Percentiles rank a stretch among this genome's conserved stretches.
Evolutionary conservation across 2,329 filamentous ascomycete species (phyloP).

Genomic region (Dactylellina parvicollis): DNA sequence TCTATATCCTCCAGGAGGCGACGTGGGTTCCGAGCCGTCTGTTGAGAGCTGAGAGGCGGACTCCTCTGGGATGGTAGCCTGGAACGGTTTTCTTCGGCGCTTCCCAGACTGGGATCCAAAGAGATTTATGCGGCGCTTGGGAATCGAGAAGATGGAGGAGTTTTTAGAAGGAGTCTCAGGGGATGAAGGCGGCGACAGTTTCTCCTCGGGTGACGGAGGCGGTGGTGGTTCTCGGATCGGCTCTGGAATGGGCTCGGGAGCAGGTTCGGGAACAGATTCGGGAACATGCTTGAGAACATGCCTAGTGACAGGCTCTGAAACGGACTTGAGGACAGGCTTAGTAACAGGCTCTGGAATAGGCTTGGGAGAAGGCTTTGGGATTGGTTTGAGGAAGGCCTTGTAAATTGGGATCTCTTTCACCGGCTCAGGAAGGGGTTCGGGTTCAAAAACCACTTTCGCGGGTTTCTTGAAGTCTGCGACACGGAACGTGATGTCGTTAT

Average conservation of each 20-base stretch:
- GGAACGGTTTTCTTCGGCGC: slow-evolving; percentile 55
- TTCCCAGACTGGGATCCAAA: slow-evolving; percentile 56
- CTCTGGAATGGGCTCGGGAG: not conserved
- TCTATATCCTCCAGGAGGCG: slow-evolving; percentile 34
- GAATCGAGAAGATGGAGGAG: slow-evolving; percentile 48
- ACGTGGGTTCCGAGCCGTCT: slow-evolving; percentile 38
- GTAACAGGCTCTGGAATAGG: no score
- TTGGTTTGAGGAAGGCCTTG: not conserved
- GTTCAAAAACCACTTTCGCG: not conserved
- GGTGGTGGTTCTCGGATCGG: slow-evolving; percentile 7
- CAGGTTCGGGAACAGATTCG: not conserved
- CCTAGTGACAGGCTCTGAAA: no score
- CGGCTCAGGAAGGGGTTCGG: not conserved
- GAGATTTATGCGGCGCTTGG: slow-evolving; percentile 56
- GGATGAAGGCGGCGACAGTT: slow-evolving; percentile 20
- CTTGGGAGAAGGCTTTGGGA: not conserved
- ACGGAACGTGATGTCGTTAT: slow-evolving; percentile 48
- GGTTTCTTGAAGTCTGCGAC: slow-evolving; percentile 40
- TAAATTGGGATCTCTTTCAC: no score
- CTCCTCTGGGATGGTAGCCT: slow-evolving; percentile 49
- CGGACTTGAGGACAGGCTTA: not conserved
- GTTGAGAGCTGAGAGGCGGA: slow-evolving; percentile 43
- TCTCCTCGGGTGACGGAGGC: slow-evolving; percentile 20
- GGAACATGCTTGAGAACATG: no score
- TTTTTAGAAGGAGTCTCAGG: slow-evolving; percentile 35